Evolutionary conservation across 1,284 basidiomycete genomes (phyloP).

Genomic region (Sporisorium graminicola): DNA sequence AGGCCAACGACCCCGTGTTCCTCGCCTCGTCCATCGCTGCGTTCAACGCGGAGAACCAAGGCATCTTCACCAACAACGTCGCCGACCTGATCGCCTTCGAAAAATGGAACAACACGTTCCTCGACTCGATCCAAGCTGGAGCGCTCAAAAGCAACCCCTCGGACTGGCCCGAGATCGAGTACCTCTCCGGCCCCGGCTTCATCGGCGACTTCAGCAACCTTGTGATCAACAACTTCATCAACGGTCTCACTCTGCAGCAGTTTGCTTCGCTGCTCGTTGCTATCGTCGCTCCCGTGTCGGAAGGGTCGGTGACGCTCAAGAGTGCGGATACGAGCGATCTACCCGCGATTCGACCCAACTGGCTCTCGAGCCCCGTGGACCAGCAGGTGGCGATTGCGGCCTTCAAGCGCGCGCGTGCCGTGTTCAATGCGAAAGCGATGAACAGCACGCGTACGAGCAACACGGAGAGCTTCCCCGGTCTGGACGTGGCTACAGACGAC

Average conservation of each 20-base stretch:
- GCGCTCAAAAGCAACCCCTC: conserved; percentile 35
- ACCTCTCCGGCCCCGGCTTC: conserved; percentile 54
- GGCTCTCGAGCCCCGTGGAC: conserved; percentile 57
- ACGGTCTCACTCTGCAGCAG: conserved; percentile 39
- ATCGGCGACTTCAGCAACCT: conserved; percentile 56
- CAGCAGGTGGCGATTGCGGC: conserved; percentile 66
- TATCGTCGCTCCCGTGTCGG: conserved; percentile 58
- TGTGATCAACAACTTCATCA: conserved; percentile 29
- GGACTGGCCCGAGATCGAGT: conserved; percentile 58
- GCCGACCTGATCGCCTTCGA: conserved; percentile 59
- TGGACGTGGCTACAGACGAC: conserved; percentile 68
- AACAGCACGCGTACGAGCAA: conserved; percentile 66
- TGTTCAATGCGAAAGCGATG: conserved; percentile 68
- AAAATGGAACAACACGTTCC: conserved; percentile 41
- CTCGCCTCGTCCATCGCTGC: conserved; percentile 35
- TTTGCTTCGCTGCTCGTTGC: conserved; percentile 52
- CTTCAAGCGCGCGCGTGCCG: conserved; percentile 46
- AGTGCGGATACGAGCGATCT: conserved; percentile 70
- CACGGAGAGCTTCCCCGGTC: conserved; percentile 69
- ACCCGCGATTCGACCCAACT: conserved; percentile 71
- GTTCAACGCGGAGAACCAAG: conserved; percentile 37
- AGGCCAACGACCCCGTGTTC: conserved; percentile 52
- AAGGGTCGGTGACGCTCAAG: conserved; percentile 70
- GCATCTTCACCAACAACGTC: conserved; percentile 58
- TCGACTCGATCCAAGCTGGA: conserved; percentile 39